Evolutionary conservation across 805 yeast genomes (phyloP).

Genomic region (Clavispora fructus): DNA sequence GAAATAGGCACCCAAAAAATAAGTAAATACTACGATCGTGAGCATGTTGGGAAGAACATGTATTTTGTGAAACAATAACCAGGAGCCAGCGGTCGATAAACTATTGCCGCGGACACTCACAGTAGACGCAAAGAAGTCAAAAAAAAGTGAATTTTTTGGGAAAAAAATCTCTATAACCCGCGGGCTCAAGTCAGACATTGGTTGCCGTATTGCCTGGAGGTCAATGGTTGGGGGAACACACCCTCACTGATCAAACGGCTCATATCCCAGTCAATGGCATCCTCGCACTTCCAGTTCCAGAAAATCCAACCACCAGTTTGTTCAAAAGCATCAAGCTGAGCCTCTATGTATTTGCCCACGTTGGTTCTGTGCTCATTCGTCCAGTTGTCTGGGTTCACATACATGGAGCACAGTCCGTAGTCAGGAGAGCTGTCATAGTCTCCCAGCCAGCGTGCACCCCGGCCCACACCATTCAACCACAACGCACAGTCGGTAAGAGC

Average conservation of each 20-base stretch:
- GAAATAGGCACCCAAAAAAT: too few species aligned
- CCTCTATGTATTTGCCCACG: slow-evolving; percentile 73
- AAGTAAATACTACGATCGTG: too few species aligned
- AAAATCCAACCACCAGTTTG: slow-evolving; percentile 81
- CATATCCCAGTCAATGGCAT: slow-evolving; percentile 82
- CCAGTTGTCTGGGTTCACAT: slow-evolving; percentile 42
- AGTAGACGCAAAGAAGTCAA: not conserved
- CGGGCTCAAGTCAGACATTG: slow-evolving; percentile 46
- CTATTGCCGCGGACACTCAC: not conserved
- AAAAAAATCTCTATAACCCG: not conserved
- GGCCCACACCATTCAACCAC: slow-evolving; percentile 83
- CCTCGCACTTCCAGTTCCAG: slow-evolving; percentile 93
- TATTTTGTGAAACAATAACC: not conserved
- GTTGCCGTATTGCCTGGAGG: slow-evolving; percentile 61
- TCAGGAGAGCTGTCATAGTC: slow-evolving; percentile 35
- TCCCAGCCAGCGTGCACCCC: slow-evolving; percentile 80
- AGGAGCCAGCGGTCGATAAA: not conserved
- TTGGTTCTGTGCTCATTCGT: slow-evolving; percentile 48
- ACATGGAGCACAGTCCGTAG: slow-evolving; percentile 58
- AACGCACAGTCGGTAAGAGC: slow-evolving; percentile 88
- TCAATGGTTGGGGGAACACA: slow-evolving; percentile 77
- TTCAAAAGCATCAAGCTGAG: slow-evolving; percentile 80
- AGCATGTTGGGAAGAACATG: not conserved
- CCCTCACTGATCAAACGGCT: slow-evolving; percentile 49
- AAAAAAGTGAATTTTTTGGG: not conserved